phyloP scores from a whole-genome alignment of 2,329 filamentous ascomycete species.

The Diaporthe citrichinensis region DNA sequence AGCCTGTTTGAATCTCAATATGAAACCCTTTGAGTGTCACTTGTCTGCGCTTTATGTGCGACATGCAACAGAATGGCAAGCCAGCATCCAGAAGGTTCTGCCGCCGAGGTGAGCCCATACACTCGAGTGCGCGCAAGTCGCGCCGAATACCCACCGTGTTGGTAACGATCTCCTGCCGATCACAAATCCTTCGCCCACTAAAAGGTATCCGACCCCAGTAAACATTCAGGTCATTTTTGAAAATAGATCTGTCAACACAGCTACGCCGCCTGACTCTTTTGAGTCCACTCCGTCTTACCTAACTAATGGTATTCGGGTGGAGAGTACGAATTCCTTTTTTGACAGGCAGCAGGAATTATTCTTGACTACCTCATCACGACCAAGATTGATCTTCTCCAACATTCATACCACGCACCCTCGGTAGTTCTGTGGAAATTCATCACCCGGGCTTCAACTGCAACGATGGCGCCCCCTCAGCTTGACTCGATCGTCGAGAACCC shows the following conservation, averaged over 20 bases:
- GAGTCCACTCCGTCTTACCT: not conserved
- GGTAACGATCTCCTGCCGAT: constrained; percentile 3
- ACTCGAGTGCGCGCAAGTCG: not conserved
- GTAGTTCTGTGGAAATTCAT: not conserved
- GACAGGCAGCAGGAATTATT: not conserved
- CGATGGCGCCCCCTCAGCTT: not conserved
- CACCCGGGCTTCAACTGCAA: not conserved
- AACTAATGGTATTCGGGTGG: not conserved
- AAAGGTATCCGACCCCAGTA: not conserved
- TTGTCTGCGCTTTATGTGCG: not conserved
- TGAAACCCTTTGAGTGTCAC: no score
- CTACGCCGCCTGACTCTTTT: not conserved
- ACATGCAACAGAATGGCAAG: not conserved
- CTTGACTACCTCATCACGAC: not conserved
- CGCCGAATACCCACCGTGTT: not conserved
- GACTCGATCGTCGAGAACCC: not conserved
- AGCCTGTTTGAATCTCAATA: no score
- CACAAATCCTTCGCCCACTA: constrained; percentile 10
- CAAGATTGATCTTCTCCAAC: not conserved
- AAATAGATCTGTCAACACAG: not conserved
- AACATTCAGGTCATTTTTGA: not conserved
- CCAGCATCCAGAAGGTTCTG: not conserved
- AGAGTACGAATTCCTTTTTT: not conserved
- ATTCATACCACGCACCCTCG: not conserved
- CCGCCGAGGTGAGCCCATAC: not conserved